A percentile compares a stretch with the other conserved stretches of the same genome.
Conservation (phyloP, 768 basidiomycete species). For the Russula ochroleuca region DNA sequence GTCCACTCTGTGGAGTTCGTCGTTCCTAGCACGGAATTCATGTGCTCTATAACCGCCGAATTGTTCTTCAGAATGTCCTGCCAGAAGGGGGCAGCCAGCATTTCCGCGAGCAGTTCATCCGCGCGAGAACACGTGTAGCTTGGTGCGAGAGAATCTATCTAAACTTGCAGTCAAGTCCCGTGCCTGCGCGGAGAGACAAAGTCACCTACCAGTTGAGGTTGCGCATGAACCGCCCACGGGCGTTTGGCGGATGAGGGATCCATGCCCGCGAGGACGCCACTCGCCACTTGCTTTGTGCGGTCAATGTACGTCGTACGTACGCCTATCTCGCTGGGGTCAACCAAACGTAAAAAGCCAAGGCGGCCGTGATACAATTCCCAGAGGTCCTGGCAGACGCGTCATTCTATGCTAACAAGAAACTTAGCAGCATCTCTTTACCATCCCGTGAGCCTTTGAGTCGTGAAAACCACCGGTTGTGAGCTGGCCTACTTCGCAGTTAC, state of each 20-base stretch:
- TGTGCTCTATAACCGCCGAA: slow-evolving; percentile 35
- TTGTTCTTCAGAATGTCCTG: slow-evolving; percentile 41
- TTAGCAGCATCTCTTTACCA: slow-evolving; percentile 29
- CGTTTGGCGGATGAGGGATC: slow-evolving; percentile 34
- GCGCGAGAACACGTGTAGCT: slow-evolving; percentile 43
- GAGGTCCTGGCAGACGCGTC: slow-evolving; percentile 37
- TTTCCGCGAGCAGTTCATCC: slow-evolving; percentile 37
- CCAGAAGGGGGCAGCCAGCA: slow-evolving; percentile 44
- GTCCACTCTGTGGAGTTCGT: slow-evolving; percentile 38
- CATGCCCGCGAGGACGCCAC: slow-evolving; percentile 45
- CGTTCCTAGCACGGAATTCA: slow-evolving; percentile 41
- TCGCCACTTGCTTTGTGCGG: slow-evolving; percentile 45
- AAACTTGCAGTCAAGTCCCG: neutral
- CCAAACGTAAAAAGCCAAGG: slow-evolving; percentile 38
- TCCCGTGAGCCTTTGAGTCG: slow-evolving; percentile 42
- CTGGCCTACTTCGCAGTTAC: slow-evolving; percentile 46
- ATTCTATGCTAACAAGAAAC: neutral
- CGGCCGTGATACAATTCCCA: slow-evolving; percentile 40
- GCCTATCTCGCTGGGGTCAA: slow-evolving; percentile 39
- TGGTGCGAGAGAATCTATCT: slow-evolving; percentile 47
- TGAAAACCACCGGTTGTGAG: slow-evolving; percentile 42
- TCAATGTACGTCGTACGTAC: slow-evolving; percentile 42
- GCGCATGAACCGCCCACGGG: slow-evolving; percentile 39
- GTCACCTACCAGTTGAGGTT: slow-evolving; percentile 39
- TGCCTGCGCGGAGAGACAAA: neutral